These are phyloP conservation scores for Larix kaempferi DNA, from an alignment of 75 land plant species.

Conservation along the genomic window DNA sequence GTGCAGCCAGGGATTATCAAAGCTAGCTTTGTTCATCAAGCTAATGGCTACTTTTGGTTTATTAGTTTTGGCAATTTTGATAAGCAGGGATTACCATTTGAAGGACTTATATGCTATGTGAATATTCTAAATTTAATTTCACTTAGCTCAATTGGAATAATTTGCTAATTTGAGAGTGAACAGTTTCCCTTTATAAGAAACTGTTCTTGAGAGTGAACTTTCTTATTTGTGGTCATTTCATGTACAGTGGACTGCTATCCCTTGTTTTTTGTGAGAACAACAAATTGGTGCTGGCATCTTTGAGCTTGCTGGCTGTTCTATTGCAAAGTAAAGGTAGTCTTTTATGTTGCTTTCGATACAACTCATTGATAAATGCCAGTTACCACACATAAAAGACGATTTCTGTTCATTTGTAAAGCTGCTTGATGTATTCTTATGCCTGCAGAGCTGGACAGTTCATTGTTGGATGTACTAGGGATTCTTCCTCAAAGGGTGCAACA, in stretches of 20 bases:
- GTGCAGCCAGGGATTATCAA: not conserved
- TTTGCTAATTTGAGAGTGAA: too few relatives aligned
- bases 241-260: not conserved
- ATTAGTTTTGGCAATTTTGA: not conserved
- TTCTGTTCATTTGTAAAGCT: not conserved
- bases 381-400: not conserved
- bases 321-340: slow-evolving; percentile 10
- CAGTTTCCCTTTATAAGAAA: too few relatives aligned
- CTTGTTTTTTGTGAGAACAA: slow-evolving; percentile 7
- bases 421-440: not conserved
- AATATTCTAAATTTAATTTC: not conserved
- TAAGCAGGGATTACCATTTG: not conserved
- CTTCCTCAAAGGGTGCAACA: slow-evolving; percentile 1
- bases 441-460: slow-evolving; percentile 1
- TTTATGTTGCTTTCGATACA: not conserved
- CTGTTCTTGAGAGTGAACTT: not conserved
- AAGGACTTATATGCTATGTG: not conserved
- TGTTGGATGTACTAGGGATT: slow-evolving; percentile 1
- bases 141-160: not conserved
- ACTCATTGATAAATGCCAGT: not conserved
- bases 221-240: not conserved
- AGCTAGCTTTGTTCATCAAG: not conserved
- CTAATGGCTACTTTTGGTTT: not conserved
- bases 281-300: slow-evolving; percentile 9
- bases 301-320: slow-evolving; percentile 7